These are phyloP conservation scores for Samsoniella hepiali DNA, from an alignment of 2,329 filamentous ascomycete genomes.

Conservation along the genomic window DNA sequence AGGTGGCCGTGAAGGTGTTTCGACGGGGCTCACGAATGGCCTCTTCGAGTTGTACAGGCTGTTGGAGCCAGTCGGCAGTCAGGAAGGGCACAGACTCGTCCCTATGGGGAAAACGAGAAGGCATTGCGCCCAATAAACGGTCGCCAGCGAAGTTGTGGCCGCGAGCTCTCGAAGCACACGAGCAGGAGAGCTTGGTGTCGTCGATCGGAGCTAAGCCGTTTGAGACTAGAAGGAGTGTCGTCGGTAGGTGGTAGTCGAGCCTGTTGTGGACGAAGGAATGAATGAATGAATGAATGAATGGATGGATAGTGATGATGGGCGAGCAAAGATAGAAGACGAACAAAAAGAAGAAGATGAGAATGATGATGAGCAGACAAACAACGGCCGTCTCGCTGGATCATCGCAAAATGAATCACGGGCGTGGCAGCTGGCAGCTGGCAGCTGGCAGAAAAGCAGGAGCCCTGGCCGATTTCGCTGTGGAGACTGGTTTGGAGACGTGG, in stretches of 20 bases:
- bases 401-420: not conserved
- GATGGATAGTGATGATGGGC: too few relatives aligned
- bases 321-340: too few relatives aligned
- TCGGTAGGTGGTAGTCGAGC: not conserved
- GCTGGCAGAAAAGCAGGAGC: not conserved
- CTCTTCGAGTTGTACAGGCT: not conserved
- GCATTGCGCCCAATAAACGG: not conserved
- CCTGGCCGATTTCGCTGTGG: not conserved
- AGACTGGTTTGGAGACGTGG: too few relatives aligned
- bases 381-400: too few relatives aligned
- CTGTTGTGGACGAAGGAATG: too few relatives aligned
- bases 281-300: too few relatives aligned
- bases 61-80: not conserved
- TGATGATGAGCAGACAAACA: too few relatives aligned
- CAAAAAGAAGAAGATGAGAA: too few relatives aligned
- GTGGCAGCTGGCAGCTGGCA: not conserved
- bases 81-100: conserved; percentile 7
- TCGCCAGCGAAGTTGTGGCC: not conserved
- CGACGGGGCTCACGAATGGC: not conserved
- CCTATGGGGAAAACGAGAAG: not conserved
- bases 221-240: not conserved
- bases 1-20: conserved; percentile 2
- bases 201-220: conserved; percentile 2
- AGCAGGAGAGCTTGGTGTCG: not conserved
- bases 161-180: not conserved